Evolutionary conservation across 257 asterid species (phyloP).

Genomic region (Parsonsia alboflavescens): DNA sequence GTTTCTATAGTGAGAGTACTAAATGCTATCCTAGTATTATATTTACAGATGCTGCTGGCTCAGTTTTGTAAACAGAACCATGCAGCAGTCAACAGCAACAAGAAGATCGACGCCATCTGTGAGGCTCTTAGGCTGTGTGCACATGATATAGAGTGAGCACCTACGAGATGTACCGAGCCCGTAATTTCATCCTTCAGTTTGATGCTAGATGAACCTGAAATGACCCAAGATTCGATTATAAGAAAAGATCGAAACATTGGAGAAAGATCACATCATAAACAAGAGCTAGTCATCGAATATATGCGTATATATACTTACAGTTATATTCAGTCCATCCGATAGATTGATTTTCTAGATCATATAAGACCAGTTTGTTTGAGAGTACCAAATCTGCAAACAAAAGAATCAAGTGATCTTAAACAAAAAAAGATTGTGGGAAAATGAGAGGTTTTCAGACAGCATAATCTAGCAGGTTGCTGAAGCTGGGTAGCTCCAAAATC

Average conservation of each 20-base stretch:
- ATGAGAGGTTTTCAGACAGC: not conserved
- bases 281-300: not conserved
- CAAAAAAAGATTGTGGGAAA: not conserved
- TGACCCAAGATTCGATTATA: slow-evolving; percentile 3
- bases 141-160: slow-evolving; percentile 69
- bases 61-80: slow-evolving; percentile 24
- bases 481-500: not conserved
- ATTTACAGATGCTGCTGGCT: slow-evolving; percentile 24
- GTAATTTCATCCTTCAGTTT: slow-evolving; percentile 91
- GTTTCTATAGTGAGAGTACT: not conserved
- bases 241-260: not conserved
- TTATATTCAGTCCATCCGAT: slow-evolving; percentile 99
- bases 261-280: not conserved
- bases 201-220: slow-evolving; percentile 87
- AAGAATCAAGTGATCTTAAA: not conserved
- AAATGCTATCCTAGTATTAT: not conserved
- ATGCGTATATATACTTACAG: slow-evolving; percentile 51
- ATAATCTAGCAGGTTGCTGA: not conserved
- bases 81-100: slow-evolving; percentile 46
- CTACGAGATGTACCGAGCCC: slow-evolving; percentile 98
- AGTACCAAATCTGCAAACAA: slow-evolving; percentile 84
- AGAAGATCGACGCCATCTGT: slow-evolving; percentile 28
- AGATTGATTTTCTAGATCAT: slow-evolving; percentile 88
- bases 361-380: slow-evolving; percentile 84
- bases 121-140: slow-evolving; percentile 29